phyloP scores from a whole-genome alignment of 2,329 filamentous ascomycete genomes.

The Microdochium bolleyi region DNA sequence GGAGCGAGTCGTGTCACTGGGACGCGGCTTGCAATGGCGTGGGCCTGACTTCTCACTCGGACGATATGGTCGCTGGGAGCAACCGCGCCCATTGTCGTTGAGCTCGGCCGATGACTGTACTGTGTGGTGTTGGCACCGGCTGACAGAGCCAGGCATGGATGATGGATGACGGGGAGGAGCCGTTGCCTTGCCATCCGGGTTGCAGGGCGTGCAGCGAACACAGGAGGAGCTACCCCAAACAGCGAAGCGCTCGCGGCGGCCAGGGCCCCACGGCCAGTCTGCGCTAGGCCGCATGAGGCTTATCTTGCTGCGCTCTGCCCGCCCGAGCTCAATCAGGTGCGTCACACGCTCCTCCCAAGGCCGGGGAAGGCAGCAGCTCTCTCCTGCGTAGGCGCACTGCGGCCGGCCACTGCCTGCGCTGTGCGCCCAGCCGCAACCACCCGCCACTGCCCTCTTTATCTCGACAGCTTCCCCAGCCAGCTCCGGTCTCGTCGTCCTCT shows the following conservation, averaged over 20 bases:
- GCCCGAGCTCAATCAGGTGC: slow-evolving; percentile 8
- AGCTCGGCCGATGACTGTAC: too few species aligned
- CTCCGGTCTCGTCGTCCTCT: slow-evolving; percentile 18
- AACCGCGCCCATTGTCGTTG: too few species aligned
- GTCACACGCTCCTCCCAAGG: slow-evolving; percentile 18
- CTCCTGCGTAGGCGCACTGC: not conserved
- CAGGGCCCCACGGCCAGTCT: not conserved
- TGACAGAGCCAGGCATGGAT: too few species aligned
- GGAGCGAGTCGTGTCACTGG: too few species aligned
- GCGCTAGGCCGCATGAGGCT: not conserved
- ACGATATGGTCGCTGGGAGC: not conserved
- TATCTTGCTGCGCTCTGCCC: not conserved
- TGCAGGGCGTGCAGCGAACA: not conserved
- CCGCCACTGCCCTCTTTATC: slow-evolving; percentile 12
- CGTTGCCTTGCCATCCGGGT: not conserved
- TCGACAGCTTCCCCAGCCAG: slow-evolving; percentile 3
- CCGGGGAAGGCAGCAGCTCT: slow-evolving; percentile 15
- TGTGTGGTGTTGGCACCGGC: too few species aligned
- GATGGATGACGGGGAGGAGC: too few species aligned
- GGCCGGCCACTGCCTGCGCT: slow-evolving; percentile 3
- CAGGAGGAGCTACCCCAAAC: not conserved
- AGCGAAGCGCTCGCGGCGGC: not conserved
- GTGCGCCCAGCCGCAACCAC: slow-evolving; percentile 6
- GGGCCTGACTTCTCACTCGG: too few species aligned
- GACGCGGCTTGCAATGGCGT: too few species aligned